phyloP scores from a whole-genome alignment of 257 asterid species.

The Fraxinus quadrangulata region DNA sequence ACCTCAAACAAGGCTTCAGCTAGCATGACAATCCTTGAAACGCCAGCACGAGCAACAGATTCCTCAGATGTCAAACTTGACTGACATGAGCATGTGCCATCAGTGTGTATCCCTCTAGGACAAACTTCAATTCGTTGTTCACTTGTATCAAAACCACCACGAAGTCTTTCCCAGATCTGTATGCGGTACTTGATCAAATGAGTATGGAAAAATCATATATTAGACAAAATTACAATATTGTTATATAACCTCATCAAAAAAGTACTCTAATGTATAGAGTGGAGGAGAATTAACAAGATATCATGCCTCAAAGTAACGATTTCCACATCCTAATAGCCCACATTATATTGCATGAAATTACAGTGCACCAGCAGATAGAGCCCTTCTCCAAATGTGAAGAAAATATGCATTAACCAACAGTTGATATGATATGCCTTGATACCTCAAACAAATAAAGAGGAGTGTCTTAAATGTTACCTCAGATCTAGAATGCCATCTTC shows the following conservation, averaged over 20 bases:
- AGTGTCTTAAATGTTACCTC: slow-evolving; percentile 53
- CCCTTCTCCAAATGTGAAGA: neutral
- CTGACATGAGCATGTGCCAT: slow-evolving; percentile 77
- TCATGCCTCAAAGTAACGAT: neutral
- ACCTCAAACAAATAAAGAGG: neutral
- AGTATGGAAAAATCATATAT: neutral
- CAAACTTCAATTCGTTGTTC: slow-evolving; percentile 54
- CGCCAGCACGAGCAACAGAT: slow-evolving; percentile 72
- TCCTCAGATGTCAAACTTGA: slow-evolving; percentile 57
- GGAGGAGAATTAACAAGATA: neutral
- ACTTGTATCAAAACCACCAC: slow-evolving; percentile 46
- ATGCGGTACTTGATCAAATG: slow-evolving; percentile 10
- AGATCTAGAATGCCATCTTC: slow-evolving; percentile 61
- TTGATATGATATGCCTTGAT: neutral
- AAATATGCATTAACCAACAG: neutral
- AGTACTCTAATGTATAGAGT: slow-evolving; percentile 3
- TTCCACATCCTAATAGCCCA: neutral
- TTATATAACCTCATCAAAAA: slow-evolving; percentile 11
- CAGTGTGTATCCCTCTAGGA: slow-evolving; percentile 73
- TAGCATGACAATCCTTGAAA: slow-evolving; percentile 86
- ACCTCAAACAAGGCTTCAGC: slow-evolving; percentile 98
- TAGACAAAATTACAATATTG: slow-evolving; percentile 9
- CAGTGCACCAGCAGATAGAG: neutral
- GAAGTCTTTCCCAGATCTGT: slow-evolving; percentile 79
- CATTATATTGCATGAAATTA: neutral